Percentiles rank a stretch among this genome's conserved stretches.
These are phyloP conservation scores for Boletus patriciae DNA, from an alignment of 768 basidiomycete genomes.

Conservation along the genomic window DNA sequence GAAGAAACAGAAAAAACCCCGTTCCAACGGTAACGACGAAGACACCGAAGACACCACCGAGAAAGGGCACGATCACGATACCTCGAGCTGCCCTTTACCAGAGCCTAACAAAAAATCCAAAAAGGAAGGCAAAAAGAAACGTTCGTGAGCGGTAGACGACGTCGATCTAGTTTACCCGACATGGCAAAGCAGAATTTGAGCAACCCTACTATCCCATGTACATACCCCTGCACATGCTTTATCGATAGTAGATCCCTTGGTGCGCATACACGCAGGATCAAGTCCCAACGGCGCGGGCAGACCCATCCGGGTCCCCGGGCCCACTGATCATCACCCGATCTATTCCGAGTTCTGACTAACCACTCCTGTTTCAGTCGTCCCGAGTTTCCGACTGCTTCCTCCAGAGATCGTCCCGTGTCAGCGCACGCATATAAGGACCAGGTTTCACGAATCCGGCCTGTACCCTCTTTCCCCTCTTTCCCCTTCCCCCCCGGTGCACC, in stretches of 20 bases:
- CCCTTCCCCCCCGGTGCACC: not conserved
- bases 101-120: constrained; percentile 6
- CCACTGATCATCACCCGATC: too few species aligned
- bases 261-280: too few species aligned
- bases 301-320: too few species aligned
- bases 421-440: not conserved
- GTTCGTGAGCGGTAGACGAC: not conserved
- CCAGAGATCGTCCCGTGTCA: too few species aligned
- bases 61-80: not conserved
- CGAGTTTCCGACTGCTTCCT: too few species aligned
- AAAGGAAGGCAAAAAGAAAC: constrained; percentile 5
- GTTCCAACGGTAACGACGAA: not conserved
- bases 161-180: not conserved
- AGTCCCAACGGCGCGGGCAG: too few species aligned
- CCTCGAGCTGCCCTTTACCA: not conserved
- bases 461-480: not conserved
- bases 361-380: not conserved
- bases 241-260: not conserved
- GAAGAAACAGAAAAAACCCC: constrained; percentile 26
- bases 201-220: constrained; percentile 5
- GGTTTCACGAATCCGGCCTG: not conserved
- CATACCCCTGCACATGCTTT: constrained; percentile 7
- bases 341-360: too few species aligned
- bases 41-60: not conserved
- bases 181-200: not conserved